phyloP scores from a whole-genome alignment of 2,329 filamentous ascomycete genomes.

The Clonostachys byssicola region DNA sequence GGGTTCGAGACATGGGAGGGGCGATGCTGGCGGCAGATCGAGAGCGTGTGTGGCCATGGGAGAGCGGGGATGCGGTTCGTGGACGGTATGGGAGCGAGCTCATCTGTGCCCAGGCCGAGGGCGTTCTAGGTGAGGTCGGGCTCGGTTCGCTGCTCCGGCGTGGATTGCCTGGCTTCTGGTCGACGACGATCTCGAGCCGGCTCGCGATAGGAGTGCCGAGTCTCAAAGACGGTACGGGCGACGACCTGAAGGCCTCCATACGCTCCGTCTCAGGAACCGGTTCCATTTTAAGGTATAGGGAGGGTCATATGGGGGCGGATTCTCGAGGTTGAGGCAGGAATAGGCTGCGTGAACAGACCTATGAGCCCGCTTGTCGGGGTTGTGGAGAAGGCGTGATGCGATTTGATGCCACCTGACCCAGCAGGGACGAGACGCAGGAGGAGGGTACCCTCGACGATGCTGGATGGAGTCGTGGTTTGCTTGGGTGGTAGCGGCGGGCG shows the following conservation, averaged over 20 bases:
- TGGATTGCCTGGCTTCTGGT: slow-evolving; percentile 44
- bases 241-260: slow-evolving; percentile 61
- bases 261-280: slow-evolving; percentile 65
- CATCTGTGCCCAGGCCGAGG: slow-evolving; percentile 35
- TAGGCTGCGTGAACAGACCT: too few species aligned
- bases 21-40: slow-evolving; percentile 52
- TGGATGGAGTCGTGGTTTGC: too few species aligned
- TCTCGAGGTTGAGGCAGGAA: slow-evolving; percentile 2
- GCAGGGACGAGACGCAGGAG: background rate
- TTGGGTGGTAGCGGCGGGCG: too few species aligned
- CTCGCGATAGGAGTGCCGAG: slow-evolving; percentile 31
- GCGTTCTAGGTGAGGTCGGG: slow-evolving; percentile 47
- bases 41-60: slow-evolving; percentile 52
- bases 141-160: slow-evolving; percentile 57
- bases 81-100: slow-evolving; percentile 53
- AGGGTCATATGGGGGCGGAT: background rate
- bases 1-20: slow-evolving; percentile 56
- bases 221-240: slow-evolving; percentile 50
- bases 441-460: too few species aligned
- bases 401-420: background rate
- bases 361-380: background rate
- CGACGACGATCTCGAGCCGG: slow-evolving; percentile 32
- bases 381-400: background rate
- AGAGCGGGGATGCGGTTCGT: slow-evolving; percentile 58
- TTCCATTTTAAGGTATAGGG: slow-evolving; percentile 43